Evolutionary conservation across 2,329 filamentous ascomycete species (phyloP).

Genomic region (Colletotrichum musae): DNA sequence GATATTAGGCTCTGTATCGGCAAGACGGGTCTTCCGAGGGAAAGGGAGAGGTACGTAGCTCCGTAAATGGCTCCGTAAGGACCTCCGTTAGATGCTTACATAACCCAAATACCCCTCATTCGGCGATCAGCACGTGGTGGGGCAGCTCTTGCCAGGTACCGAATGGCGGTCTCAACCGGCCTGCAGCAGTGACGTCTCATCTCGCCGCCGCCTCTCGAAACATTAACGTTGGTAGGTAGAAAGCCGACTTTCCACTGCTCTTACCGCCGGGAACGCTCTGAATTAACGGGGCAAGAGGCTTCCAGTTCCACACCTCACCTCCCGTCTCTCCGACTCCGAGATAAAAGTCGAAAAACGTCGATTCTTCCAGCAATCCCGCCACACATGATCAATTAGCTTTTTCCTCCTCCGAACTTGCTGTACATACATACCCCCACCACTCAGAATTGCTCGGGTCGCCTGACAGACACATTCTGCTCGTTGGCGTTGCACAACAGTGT

Average conservation of each 20-base stretch:
- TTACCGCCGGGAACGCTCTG: slow-evolving; percentile 25
- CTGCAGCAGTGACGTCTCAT: slow-evolving; percentile 39
- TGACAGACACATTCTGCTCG: not conserved
- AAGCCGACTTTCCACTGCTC: slow-evolving; percentile 11
- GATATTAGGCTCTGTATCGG: too few species aligned
- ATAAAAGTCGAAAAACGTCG: slow-evolving; percentile 14
- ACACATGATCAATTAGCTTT: slow-evolving; percentile 8
- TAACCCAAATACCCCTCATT: slow-evolving; percentile 38
- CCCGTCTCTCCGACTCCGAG: slow-evolving; percentile 7
- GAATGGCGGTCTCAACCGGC: slow-evolving; percentile 22
- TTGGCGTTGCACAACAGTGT: too few species aligned
- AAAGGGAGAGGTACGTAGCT: too few species aligned
- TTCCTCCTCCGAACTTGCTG: slow-evolving; percentile 6
- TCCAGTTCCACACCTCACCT: slow-evolving; percentile 27
- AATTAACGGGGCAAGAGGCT: slow-evolving; percentile 33
- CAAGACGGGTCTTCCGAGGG: too few species aligned
- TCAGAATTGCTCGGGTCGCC: slow-evolving; percentile 15
- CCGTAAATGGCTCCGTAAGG: too few species aligned
- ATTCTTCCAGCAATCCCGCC: not conserved
- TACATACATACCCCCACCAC: slow-evolving; percentile 1
- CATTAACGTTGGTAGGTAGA: not conserved
- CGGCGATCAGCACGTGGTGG: slow-evolving; percentile 30
- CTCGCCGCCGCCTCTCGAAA: slow-evolving; percentile 16
- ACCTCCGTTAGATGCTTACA: slow-evolving; percentile 6
- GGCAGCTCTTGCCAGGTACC: slow-evolving; percentile 24